Evolutionary conservation across 352 stramenopile species (phyloP), one percentile per base, ranked within the genome.

Genomic region (Albugo laibachii): DNA sequence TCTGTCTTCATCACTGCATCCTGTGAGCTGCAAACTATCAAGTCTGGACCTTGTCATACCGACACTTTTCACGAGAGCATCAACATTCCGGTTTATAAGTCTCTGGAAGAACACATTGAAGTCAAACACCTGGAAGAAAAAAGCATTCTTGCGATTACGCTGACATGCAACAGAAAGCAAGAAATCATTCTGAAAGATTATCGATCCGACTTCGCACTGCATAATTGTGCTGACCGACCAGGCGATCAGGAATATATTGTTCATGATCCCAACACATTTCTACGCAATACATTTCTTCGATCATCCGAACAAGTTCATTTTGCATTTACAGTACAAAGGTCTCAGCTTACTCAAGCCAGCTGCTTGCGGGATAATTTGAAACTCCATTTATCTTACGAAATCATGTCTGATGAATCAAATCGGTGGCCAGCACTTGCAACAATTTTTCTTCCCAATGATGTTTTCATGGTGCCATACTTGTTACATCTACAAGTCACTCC

Each of bases 141-240:
- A 38, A 42, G 69, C 34, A 58, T 71, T 31, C 44, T 37, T 0
- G 63, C 62, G 0, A 45, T 76, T 21, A 49, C 58, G 12, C 60
- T 79, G 11, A 62, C 53, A 2, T 79, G 64, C 47, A 73, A 73
- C 47, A 35, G 38, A 2, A 49, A 59, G 8, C 38, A 56, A 5
- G 36, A 55, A 2, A 18, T 79, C 21, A 11, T 48, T 6, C 20
- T 79, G 13, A 53, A 31, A 36, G 60, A 69, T 36, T 79, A 74
- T 31, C 39, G 49, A 15, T 27, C 74, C 36, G 24, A 41, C 16
- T 57, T 50, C 14, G 24, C 24, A 8, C 24, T 31, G 24, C 27
- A 2, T 15, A 27, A 55, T 15, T 16, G 19, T 46, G 44, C 18
- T 46, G 16, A n/a, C 13, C 13, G 16, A 1, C 27, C 11, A 45